A percentile compares a stretch with the other conserved stretches of the same genome.
Conservation (phyloP, 345 rosid genomes). For the Gossypium sturtianum region DNA sequence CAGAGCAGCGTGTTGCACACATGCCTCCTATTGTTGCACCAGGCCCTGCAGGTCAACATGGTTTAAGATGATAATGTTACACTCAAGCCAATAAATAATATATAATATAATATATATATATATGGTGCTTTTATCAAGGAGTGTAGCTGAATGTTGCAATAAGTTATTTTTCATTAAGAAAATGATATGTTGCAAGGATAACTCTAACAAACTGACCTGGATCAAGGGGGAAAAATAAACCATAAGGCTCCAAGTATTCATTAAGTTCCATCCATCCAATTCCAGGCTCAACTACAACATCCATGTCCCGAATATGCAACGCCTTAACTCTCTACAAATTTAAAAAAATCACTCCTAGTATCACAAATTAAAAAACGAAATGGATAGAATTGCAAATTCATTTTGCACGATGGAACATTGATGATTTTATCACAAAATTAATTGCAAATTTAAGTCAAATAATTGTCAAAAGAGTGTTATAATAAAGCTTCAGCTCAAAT, state of each 20-base stretch:
- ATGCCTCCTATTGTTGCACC: conserved; percentile 95
- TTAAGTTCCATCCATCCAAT: conserved; percentile 96
- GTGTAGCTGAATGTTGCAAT: background rate
- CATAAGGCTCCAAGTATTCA: conserved; percentile 76
- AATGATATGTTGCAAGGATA: background rate
- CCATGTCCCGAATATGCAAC: conserved; percentile 87
- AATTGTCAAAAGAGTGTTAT: background rate
- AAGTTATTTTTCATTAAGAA: background rate
- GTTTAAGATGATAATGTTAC: conserved; percentile 9
- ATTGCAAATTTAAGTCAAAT: background rate
- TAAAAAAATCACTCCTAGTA: background rate
- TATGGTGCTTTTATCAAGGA: background rate
- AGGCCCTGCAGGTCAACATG: conserved; percentile 55
- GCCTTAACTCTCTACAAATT: conserved; percentile 65
- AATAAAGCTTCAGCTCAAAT: background rate
- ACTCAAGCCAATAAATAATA: conserved; percentile 9
- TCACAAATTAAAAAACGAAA: background rate
- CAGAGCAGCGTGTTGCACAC: conserved; percentile 99
- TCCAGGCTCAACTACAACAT: conserved; percentile 94
- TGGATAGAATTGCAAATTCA: background rate
- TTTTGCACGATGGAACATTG: background rate
- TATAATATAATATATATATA: background rate
- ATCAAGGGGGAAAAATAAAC: conserved; percentile 91
- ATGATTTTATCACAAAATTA: background rate
- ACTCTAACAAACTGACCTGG: conserved; percentile 49